Percentiles rank a stretch among this genome's conserved stretches.
These are phyloP conservation scores for Glomus cerebriforme DNA, from an alignment of 192 early-diverging fungal genomes.

Conservation along the genomic window DNA sequence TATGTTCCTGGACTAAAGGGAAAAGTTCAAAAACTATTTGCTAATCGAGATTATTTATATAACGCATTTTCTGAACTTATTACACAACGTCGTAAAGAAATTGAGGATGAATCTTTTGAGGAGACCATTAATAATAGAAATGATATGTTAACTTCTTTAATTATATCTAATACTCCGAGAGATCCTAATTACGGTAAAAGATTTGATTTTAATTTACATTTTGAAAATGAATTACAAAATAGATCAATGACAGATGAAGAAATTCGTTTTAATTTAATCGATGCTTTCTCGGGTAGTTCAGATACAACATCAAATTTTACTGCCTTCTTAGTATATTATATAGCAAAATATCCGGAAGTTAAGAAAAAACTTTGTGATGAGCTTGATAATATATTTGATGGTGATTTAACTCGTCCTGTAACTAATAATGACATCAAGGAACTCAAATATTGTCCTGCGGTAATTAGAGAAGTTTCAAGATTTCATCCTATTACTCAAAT, in stretches of 20 bases:
- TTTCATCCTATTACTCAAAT: neutral
- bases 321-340: neutral
- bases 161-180: too few relatives aligned
- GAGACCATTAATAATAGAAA: too few relatives aligned
- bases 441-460: conserved; percentile 3
- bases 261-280: neutral
- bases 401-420: neutral
- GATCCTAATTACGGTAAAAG: too few relatives aligned
- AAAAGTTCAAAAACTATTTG: neutral
- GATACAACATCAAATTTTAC: conserved; percentile 2
- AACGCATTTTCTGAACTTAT: neutral
- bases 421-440: neutral
- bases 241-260: neutral
- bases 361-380: neutral
- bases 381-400: neutral
- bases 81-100: conserved; percentile 9
- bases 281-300: neutral
- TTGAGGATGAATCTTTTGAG: neutral
- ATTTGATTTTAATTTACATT: too few relatives aligned
- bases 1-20: too few relatives aligned
- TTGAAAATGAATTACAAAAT: too few relatives aligned
- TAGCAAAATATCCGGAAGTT: conserved; percentile 12
- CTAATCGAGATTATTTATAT: neutral
- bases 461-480: conserved; percentile 10
- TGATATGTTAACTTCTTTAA: too few relatives aligned